Evolutionary conservation across 2,329 filamentous ascomycete genomes (phyloP), one percentile per base, ranked within the genome.

Genomic region (Thelonectria discophora): DNA sequence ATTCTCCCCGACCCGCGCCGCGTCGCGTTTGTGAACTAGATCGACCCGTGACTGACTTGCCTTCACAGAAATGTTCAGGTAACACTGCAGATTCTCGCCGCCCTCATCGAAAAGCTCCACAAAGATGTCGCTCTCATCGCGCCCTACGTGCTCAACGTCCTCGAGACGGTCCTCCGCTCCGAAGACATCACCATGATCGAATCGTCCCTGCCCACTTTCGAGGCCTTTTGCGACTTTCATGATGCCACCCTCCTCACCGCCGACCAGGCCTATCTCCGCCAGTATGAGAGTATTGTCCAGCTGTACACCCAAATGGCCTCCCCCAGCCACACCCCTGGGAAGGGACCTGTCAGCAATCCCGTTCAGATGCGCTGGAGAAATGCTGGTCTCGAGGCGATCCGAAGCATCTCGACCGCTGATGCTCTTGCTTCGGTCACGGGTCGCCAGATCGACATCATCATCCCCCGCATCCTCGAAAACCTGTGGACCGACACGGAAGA

Each of bases 151-250:
- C 87, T 98, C 74, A 91, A 90, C 70, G 91, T 97, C 66, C 86
- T 98, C 73, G 88, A 90, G 67, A 89, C 89, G 58, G 90, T 98
- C 71, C 86, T 98, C 55, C 87, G 88, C 62, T 96, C 93, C 65
- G 88, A 90, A 76, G 93, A 98, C 76, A 90, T 98, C 65, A 92
- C 90, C 69, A 92, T 98, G 88, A 89, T 97, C 64, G 94, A 98
- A 79, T 93, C 94, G 37, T 95, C 93, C 3, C 85, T 97, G 65
- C 86, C 89, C 3, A 93, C 92, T 3, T 97, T 97, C 74, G 89
- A 94, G 71, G 89, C 90, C 21, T 95, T 97, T 73, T 98, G 94
- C 80, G 86, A 88, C 62, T 86, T 97, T 79, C 93, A 97, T 76
- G 94, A 98, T 73, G 89, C 90, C 60, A 91, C 93, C 34, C 90